Base-by-base conservation (phyloP, 2,329 filamentous ascomycete genomes). In the Stachybotrys elegans region DNA sequence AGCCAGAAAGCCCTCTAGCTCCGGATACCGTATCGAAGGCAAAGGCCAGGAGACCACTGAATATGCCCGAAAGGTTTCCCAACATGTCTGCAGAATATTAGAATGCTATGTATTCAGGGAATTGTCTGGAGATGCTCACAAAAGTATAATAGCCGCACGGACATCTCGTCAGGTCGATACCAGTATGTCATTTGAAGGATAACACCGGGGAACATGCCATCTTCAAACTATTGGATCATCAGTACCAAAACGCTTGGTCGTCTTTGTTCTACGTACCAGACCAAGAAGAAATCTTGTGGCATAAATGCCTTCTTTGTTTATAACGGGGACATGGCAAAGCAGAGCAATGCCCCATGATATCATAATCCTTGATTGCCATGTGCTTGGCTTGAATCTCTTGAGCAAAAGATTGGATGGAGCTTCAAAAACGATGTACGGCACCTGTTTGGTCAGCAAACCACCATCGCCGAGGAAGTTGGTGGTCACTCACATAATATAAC, bases 361-460 rank as follows among this genome's bases (percentile, higher is more conserved):
- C 61, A 70, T 66, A 23, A 70, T 68, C 13, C 67, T 52, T 1
- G 68, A 59, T 32, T 69, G 59, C 64, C 65, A 70, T 11, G 56
- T 57, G 1, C 60, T 65, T 1, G 67, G 67, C 3, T 54, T 58
- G 43, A 69, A 60, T 19, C 51, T 52, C 47, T 69, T 70, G 4
- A 69, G 43, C 8, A 69, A 38, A 5, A 70, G 47, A 38, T 67
- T 68, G 1, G 67, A 69, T 4, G 65, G 66, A 3, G 60, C 58
- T 52, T 69, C 66, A 21, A 55, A 57, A 8, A 66, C 43, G 37
- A 67, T 65, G 43, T 66, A 68, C 3, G 62, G 61, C 11, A 68
- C 57, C 64, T 67, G 12, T n/a, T 43, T 16, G 27, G 27, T 23
- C 20, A 32, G 9, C 19, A 22, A 23, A 22, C 29, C 29, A 32